Evolutionary conservation across 2,329 filamentous ascomycete genomes (phyloP).

Genomic region (Curvularia hawaiiensis): DNA sequence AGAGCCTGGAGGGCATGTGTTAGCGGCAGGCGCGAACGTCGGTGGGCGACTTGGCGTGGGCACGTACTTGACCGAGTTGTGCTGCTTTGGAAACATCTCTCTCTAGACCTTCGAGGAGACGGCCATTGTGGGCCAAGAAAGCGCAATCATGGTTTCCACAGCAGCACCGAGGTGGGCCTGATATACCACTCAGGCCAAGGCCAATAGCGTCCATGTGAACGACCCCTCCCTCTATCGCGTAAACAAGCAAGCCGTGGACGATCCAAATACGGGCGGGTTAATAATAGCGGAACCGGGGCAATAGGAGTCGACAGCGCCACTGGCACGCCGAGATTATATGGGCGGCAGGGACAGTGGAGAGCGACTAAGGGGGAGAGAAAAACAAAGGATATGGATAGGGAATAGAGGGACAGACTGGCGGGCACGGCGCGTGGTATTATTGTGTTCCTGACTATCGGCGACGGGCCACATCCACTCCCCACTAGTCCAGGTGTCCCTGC

Average conservation of each 20-base stretch:
- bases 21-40: constrained; percentile 59
- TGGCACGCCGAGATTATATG: constrained; percentile 26
- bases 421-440: constrained; percentile 17
- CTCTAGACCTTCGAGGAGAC: constrained; percentile 79
- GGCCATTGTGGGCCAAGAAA: constrained; percentile 80
- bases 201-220: constrained; percentile 27
- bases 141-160: constrained; percentile 82
- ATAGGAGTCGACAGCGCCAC: constrained; percentile 13
- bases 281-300: constrained; percentile 10
- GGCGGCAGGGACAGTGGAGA: constrained; percentile 12
- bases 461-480: constrained; percentile 6
- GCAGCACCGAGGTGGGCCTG: constrained; percentile 66
- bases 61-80: constrained; percentile 81
- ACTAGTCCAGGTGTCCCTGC: constrained; percentile 18
- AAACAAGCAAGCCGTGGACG: not conserved
- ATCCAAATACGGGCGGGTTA: constrained; percentile 4
- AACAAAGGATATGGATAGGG: constrained; percentile 4
- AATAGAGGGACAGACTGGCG: not conserved
- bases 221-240: constrained; percentile 15
- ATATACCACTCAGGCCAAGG: constrained; percentile 38
- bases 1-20: constrained; percentile 80
- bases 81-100: constrained; percentile 87
- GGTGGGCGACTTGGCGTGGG: constrained; percentile 33
- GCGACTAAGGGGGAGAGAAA: constrained; percentile 1
- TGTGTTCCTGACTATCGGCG: constrained; percentile 20